A percentile compares a stretch with the other conserved stretches of the same genome.
Evolutionary conservation across 2,329 filamentous ascomycete species (phyloP).

Genomic region (Phialophora chinensis): DNA sequence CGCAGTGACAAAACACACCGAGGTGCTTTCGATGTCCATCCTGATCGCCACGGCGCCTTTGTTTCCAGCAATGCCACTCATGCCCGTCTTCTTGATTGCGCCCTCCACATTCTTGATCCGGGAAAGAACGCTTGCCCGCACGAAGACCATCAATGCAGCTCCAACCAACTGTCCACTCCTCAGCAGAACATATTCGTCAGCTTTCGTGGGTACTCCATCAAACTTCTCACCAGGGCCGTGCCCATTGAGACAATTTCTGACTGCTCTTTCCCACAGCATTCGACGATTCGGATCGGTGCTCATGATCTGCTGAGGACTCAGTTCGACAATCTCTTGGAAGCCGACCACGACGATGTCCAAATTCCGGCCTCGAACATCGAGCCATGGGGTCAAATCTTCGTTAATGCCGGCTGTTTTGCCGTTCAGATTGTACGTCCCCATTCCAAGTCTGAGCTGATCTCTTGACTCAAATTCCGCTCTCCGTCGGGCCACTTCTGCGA

Average conservation of each 20-base stretch:
- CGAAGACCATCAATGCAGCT: slow-evolving; percentile 89
- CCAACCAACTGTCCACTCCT: slow-evolving; percentile 94
- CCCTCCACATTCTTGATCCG: slow-evolving; percentile 97
- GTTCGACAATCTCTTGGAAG: slow-evolving; percentile 97
- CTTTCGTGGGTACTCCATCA: slow-evolving; percentile 52
- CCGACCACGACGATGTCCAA: slow-evolving; percentile 89
- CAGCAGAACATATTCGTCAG: slow-evolving; percentile 84
- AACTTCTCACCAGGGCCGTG: slow-evolving; percentile 62
- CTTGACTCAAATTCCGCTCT: slow-evolving; percentile 74
- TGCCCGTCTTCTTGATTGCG: slow-evolving; percentile 85
- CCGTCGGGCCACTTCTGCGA: slow-evolving; percentile 71
- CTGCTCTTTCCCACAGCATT: slow-evolving; percentile 82
- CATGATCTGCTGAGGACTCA: slow-evolving; percentile 98
- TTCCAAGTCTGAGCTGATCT: slow-evolving; percentile 77
- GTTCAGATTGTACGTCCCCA: slow-evolving; percentile 94
- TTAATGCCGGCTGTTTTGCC: slow-evolving; percentile 79
- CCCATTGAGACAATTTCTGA: slow-evolving; percentile 75
- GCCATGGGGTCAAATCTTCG: slow-evolving; percentile 82
- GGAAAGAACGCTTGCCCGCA: slow-evolving; percentile 75
- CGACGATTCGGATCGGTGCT: slow-evolving; percentile 90
- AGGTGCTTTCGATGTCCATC: slow-evolving; percentile 91
- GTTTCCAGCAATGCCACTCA: slow-evolving; percentile 97
- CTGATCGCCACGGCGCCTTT: slow-evolving; percentile 97
- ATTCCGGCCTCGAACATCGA: slow-evolving; percentile 69
- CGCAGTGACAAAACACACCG: slow-evolving; percentile 92